Evolutionary conservation across 2,329 filamentous ascomycete genomes (phyloP).

Genomic region (Penicillium janthinellum): DNA sequence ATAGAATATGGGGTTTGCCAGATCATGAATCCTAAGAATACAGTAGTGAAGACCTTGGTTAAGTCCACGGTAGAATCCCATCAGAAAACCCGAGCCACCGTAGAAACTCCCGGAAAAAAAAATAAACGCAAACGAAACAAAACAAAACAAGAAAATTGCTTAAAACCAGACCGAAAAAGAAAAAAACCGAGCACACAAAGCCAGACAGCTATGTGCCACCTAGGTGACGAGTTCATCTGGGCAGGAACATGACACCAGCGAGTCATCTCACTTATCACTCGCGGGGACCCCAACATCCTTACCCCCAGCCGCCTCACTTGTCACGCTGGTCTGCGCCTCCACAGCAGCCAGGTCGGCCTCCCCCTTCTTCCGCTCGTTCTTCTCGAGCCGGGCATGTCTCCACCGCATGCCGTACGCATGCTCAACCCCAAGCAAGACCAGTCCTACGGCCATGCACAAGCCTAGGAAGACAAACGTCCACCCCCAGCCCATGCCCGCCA

Average conservation of each 20-base stretch:
- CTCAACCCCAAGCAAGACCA: constrained; percentile 23
- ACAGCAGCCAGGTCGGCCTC: constrained; percentile 1
- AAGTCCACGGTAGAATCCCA: too few species aligned
- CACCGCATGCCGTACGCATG: constrained; percentile 22
- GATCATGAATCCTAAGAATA: too few species aligned
- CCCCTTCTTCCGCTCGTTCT: constrained; percentile 13
- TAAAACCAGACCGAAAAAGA: neutral
- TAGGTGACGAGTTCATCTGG: neutral
- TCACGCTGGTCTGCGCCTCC: neutral
- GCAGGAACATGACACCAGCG: neutral
- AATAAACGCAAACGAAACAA: too few species aligned
- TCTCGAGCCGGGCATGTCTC: constrained; percentile 20
- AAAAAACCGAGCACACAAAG: neutral
- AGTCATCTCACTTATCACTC: neutral
- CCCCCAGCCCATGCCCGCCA: constrained; percentile 40
- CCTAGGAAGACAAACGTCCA: constrained; percentile 47
- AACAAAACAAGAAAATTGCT: too few species aligned
- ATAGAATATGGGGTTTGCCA: too few species aligned
- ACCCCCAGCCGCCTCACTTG: neutral
- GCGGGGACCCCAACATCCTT: neutral
- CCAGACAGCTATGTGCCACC: neutral
- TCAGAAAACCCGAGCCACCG: too few species aligned
- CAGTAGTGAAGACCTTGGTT: too few species aligned
- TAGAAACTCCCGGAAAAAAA: too few species aligned
- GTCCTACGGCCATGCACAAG: constrained; percentile 14